phyloP scores from a whole-genome alignment of 2,329 filamentous ascomycete genomes.

The Diaporthe citri region DNA sequence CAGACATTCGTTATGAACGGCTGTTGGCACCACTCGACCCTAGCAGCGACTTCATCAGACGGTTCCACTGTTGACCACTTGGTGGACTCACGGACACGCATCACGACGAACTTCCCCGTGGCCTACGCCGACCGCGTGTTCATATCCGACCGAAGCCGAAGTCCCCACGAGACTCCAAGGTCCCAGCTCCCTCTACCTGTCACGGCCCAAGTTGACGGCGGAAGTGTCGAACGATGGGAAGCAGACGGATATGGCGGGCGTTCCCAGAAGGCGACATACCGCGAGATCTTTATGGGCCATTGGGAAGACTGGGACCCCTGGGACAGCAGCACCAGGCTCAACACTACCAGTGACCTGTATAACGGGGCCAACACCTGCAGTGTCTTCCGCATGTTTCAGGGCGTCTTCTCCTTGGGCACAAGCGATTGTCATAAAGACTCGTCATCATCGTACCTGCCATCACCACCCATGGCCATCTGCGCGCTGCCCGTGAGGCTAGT shows the following conservation, averaged over 20 bases:
- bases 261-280: slow-evolving; percentile 68
- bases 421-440: slow-evolving; percentile 59
- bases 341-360: slow-evolving; percentile 77
- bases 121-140: slow-evolving; percentile 72
- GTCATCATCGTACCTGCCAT: not conserved
- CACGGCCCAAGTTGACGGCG: slow-evolving; percentile 73
- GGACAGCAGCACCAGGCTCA: slow-evolving; percentile 75
- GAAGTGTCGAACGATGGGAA: slow-evolving; percentile 76
- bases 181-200: slow-evolving; percentile 61
- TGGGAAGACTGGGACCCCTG: slow-evolving; percentile 85
- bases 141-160: slow-evolving; percentile 50
- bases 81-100: slow-evolving; percentile 59
- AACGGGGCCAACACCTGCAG: slow-evolving; percentile 79
- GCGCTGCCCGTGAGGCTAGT: slow-evolving; percentile 75
- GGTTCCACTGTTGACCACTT: slow-evolving; percentile 35
- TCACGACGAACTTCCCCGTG: slow-evolving; percentile 58
- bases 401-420: slow-evolving; percentile 77
- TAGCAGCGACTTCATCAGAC: not conserved
- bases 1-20: slow-evolving; percentile 62
- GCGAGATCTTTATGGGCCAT: slow-evolving; percentile 72
- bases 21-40: slow-evolving; percentile 62
- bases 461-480: slow-evolving; percentile 75
- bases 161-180: slow-evolving; percentile 42
- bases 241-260: slow-evolving; percentile 67
- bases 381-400: slow-evolving; percentile 84